Conservation (phyloP, 352 stramenopile species). For the Globisporangium yorkense region DNA sequence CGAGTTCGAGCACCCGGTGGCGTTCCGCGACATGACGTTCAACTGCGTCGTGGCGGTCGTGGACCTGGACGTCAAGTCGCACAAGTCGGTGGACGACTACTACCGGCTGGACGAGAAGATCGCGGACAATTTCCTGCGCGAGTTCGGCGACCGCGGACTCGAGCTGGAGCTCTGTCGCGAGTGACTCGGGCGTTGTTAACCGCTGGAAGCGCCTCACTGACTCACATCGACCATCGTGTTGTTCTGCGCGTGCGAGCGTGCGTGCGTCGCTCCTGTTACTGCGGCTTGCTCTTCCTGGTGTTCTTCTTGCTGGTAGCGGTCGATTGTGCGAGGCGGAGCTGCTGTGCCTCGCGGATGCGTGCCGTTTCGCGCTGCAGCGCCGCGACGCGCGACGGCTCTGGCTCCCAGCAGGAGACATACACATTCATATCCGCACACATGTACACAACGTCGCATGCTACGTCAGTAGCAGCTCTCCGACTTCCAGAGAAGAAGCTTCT, state of each 20-base stretch:
- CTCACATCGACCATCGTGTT: background rate
- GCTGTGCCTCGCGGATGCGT: constrained; percentile 50
- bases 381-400: constrained; percentile 49
- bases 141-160: constrained; percentile 29
- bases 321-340: constrained; percentile 32
- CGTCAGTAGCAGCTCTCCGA: background rate
- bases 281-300: constrained; percentile 14
- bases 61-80: constrained; percentile 83
- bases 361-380: constrained; percentile 50
- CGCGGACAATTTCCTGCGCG: constrained; percentile 42
- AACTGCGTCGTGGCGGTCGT: constrained; percentile 80
- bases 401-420: background rate
- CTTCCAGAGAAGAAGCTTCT: background rate
- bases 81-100: constrained; percentile 84
- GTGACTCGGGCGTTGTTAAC: constrained; percentile 10
- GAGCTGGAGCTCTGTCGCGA: constrained; percentile 32
- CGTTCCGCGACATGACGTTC: constrained; percentile 62
- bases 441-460: constrained; percentile 8
- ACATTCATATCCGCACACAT: constrained; percentile 8
- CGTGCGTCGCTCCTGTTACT: background rate
- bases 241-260: no score
- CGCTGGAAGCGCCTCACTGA: background rate
- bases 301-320: constrained; percentile 2
- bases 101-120: constrained; percentile 80
- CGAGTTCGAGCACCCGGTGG: constrained; percentile 62